A percentile compares a stretch with the other conserved stretches of the same genome.
These are phyloP conservation scores for Acrocalymma vagum DNA, from an alignment of 2,329 filamentous ascomycete genomes.

Conservation along the genomic window DNA sequence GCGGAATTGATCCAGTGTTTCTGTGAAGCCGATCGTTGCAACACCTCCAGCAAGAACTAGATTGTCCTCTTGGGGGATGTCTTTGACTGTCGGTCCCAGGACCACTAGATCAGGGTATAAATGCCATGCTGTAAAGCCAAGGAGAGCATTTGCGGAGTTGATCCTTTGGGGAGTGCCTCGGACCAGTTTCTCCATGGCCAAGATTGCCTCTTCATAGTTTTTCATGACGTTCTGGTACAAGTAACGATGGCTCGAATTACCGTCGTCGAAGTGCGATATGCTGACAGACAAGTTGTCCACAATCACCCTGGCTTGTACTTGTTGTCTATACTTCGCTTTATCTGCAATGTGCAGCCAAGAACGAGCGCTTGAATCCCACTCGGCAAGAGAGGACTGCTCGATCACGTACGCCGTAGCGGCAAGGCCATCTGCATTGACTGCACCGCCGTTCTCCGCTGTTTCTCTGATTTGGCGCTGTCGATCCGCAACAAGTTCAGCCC, in stretches of 20 bases:
- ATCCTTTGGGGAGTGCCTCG: conserved; percentile 9
- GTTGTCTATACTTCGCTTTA: not conserved
- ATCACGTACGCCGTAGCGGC: conserved; percentile 8
- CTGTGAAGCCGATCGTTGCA: conserved; percentile 5
- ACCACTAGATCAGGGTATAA: conserved; percentile 16
- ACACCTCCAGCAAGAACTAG: conserved; percentile 5
- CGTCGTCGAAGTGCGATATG: not conserved
- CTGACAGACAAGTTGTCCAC: conserved; percentile 14
- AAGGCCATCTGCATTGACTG: not conserved
- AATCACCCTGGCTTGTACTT: conserved; percentile 19
- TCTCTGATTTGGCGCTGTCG: conserved; percentile 13
- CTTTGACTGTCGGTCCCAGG: not conserved
- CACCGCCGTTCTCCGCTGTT: not conserved
- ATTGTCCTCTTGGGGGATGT: not conserved
- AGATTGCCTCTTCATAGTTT: conserved; percentile 18
- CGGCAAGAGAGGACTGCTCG: conserved; percentile 4
- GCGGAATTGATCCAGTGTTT: no score
- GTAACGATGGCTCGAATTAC: no score
- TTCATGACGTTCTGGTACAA: conserved; percentile 13
- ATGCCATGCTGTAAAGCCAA: conserved; percentile 20
- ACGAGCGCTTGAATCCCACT: conserved; percentile 22
- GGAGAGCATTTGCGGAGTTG: no score
- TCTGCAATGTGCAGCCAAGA: conserved; percentile 23
- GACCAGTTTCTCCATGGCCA: conserved; percentile 18
- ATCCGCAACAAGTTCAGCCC: conserved; percentile 42